Percentiles rank a stretch among this genome's conserved stretches.
These are phyloP conservation scores for Olyra latifolia DNA, from an alignment of 176 grass and related monocot species.

Conservation along the genomic window DNA sequence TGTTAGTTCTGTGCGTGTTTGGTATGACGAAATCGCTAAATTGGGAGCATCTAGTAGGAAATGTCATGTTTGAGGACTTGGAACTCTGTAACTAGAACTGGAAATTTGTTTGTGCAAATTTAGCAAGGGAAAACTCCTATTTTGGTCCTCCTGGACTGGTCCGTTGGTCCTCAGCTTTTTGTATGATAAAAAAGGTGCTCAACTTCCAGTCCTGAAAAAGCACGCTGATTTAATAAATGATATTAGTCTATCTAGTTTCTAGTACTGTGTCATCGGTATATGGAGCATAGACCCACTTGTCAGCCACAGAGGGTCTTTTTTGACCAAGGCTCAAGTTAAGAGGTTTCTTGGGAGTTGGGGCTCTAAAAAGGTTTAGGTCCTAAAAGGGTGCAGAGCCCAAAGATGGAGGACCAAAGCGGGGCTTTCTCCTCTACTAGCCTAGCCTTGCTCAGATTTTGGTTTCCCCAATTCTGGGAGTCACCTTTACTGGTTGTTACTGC, in stretches of 20 bases:
- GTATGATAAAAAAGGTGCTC: not conserved
- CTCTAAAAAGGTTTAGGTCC: not conserved
- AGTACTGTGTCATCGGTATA: not conserved
- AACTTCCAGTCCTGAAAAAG: conserved; percentile 19
- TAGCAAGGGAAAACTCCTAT: not conserved
- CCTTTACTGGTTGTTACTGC: not conserved
- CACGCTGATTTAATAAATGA: conserved; percentile 10
- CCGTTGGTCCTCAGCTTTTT: not conserved
- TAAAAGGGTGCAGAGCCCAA: conserved; percentile 8
- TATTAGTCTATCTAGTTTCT: not conserved
- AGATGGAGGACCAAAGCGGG: conserved; percentile 6
- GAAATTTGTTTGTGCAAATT: conserved; percentile 7
- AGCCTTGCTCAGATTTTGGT: conserved; percentile 8
- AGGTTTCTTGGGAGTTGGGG: not conserved
- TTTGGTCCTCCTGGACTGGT: not conserved
- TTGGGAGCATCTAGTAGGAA: conserved; percentile 4
- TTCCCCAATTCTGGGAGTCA: conserved; percentile 2
- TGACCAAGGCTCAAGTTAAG: conserved; percentile 6
- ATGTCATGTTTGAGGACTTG: not conserved
- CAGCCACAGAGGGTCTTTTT: not conserved
- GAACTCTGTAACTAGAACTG: conserved; percentile 2
- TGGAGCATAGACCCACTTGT: conserved; percentile 14
- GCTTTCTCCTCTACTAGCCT: conserved; percentile 13
- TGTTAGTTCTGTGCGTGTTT: not conserved
- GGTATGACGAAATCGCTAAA: not conserved